Conservation (phyloP, 129 eudicot species). For the Ambrosia artemisiifolia region DNA sequence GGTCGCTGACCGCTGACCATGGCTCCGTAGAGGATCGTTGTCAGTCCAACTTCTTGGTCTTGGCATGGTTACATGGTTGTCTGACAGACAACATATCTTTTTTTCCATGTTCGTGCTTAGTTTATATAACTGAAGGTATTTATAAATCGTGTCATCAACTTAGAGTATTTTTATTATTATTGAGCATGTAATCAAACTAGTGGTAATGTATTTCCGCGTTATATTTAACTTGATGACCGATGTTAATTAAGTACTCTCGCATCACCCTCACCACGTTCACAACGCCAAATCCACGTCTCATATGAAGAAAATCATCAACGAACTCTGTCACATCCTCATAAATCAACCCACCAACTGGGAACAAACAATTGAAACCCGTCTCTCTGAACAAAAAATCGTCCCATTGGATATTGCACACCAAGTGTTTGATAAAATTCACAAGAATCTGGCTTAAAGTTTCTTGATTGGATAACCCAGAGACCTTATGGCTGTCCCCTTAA, state of each 20-base stretch:
- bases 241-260: constrained; percentile 23
- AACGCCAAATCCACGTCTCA: constrained; percentile 31
- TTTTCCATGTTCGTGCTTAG: no score
- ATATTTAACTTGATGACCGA: no score
- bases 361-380: constrained; percentile 48
- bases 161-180: no score
- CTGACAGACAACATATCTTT: no score
- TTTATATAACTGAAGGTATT: no score
- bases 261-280: constrained; percentile 51
- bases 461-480: constrained; percentile 48
- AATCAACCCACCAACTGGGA: constrained; percentile 60
- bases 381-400: constrained; percentile 47
- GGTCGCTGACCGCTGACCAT: no score
- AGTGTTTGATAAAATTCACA: constrained; percentile 70
- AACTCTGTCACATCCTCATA: constrained; percentile 51
- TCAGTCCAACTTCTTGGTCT: no score
- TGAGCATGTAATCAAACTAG: no score
- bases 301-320: constrained; percentile 40
- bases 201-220: no score
- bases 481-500: constrained; percentile 60
- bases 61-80: no score
- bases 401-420: constrained; percentile 80
- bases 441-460: constrained; percentile 44
- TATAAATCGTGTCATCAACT: no score
- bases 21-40: no score